Conservation (phyloP, 2,329 filamentous ascomycete species). For the Escovopsis sp. region DNA sequence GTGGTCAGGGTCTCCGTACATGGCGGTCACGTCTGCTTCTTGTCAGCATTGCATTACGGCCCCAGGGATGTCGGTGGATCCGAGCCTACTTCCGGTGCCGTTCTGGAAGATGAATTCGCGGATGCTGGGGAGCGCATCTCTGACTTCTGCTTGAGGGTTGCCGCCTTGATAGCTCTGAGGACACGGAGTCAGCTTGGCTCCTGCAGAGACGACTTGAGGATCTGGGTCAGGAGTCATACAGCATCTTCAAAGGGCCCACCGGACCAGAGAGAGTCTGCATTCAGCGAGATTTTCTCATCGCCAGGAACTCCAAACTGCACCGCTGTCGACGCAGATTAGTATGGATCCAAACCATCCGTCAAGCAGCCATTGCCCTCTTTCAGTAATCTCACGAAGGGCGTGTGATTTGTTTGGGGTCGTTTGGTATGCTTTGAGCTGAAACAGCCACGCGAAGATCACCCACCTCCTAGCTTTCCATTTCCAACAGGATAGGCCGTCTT, state of each 20-base stretch:
- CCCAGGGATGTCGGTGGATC: no score
- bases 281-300: slow-evolving; percentile 3
- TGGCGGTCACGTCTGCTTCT: slow-evolving; percentile 2
- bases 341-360: neutral
- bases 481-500: slow-evolving; percentile 4
- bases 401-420: neutral
- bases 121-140: slow-evolving; percentile 4
- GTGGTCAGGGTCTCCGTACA: slow-evolving; percentile 1
- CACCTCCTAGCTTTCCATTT: slow-evolving; percentile 5
- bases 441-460: neutral
- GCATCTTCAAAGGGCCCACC: slow-evolving; percentile 6
- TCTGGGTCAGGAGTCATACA: slow-evolving; percentile 1
- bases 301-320: slow-evolving; percentile 6
- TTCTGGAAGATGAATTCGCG: slow-evolving; percentile 4
- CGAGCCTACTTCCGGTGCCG: slow-evolving; percentile 6
- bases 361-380: no score
- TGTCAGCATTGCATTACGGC: no score
- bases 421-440: no score
- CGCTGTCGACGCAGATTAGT: slow-evolving; percentile 1
- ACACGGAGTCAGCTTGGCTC: neutral
- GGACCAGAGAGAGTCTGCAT: slow-evolving; percentile 7
- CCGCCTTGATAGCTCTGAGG: slow-evolving; percentile 5
- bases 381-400: neutral
- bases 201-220: neutral
- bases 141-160: slow-evolving; percentile 2